Conservation (phyloP, 1,284 basidiomycete species). For the Ganoderma lucidum region DNA sequence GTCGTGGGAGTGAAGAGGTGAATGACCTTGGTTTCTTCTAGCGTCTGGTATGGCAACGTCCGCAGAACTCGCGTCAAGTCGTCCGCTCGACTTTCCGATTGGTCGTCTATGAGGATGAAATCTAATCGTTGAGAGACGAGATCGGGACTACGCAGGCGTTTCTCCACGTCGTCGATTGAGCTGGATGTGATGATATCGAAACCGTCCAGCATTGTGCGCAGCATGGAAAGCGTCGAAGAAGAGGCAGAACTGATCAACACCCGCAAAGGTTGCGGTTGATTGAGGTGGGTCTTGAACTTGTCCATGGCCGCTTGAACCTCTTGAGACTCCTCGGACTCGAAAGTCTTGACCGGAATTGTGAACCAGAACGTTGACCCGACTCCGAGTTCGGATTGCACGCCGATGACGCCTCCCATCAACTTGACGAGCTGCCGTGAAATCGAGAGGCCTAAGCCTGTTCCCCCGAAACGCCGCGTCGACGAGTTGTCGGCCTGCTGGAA, state of each 20-base stretch:
- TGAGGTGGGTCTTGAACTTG: constrained; percentile 51
- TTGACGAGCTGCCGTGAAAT: constrained; percentile 77
- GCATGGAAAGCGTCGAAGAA: constrained; percentile 59
- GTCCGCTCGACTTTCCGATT: constrained; percentile 63
- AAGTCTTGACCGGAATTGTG: constrained; percentile 68
- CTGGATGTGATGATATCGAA: constrained; percentile 56
- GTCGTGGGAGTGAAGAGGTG: constrained; percentile 77
- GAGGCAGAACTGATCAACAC: constrained; percentile 69
- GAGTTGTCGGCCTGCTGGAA: constrained; percentile 82
- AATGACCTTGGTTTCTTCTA: constrained; percentile 67
- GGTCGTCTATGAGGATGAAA: constrained; percentile 72
- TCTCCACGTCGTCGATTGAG: constrained; percentile 55
- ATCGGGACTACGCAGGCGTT: constrained; percentile 46
- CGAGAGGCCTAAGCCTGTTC: constrained; percentile 74
- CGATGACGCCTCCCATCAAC: constrained; percentile 76
- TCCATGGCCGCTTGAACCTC: constrained; percentile 58
- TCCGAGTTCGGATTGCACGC: constrained; percentile 68
- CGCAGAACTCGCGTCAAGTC: constrained; percentile 58
- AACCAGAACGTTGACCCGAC: constrained; percentile 76
- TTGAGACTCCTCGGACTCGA: constrained; percentile 59
- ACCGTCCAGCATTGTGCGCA: constrained; percentile 63
- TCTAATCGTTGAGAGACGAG: constrained; percentile 52
- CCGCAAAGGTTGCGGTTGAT: constrained; percentile 53
- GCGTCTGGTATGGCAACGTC: constrained; percentile 45
- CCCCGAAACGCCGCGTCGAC: constrained; percentile 74